Percentiles rank a stretch among this genome's conserved stretches.
Evolutionary conservation across 768 basidiomycete species (phyloP).

Genomic region (Leccinellum albellum): DNA sequence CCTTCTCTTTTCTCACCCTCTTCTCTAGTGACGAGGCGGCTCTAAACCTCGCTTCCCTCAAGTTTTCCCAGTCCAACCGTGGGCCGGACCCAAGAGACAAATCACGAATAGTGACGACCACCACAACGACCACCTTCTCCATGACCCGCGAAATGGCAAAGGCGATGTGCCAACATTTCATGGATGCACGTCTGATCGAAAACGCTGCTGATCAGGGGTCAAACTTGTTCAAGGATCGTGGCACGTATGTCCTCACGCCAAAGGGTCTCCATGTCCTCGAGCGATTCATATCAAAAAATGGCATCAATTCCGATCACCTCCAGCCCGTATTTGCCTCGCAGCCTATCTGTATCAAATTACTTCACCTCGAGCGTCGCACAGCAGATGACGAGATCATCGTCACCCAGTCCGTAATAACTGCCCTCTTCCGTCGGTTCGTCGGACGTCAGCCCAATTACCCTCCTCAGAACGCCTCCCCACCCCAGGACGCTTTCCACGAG

Average conservation of each 20-base stretch:
- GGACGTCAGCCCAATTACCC: slow-evolving; percentile 84
- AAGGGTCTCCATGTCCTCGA: slow-evolving; percentile 99
- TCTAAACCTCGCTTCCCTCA: slow-evolving; percentile 87
- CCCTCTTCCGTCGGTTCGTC: slow-evolving; percentile 92
- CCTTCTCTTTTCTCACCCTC: slow-evolving; percentile 9
- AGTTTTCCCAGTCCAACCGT: slow-evolving; percentile 98
- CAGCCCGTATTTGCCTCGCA: slow-evolving; percentile 85
- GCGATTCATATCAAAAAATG: slow-evolving; percentile 99
- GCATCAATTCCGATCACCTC: slow-evolving; percentile 92
- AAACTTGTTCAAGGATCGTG: slow-evolving; percentile 95
- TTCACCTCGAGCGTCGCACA: slow-evolving; percentile 91
- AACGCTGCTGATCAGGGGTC: slow-evolving; percentile 89
- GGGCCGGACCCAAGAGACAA: slow-evolving; percentile 98
- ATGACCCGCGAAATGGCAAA: slow-evolving; percentile 99
- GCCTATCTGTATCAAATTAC: slow-evolving; percentile 95
- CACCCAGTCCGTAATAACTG: slow-evolving; percentile 88
- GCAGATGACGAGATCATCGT: slow-evolving; percentile 97
- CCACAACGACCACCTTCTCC: slow-evolving; percentile 98
- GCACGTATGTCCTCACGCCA: slow-evolving; percentile 91
- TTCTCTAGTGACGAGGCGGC: slow-evolving; percentile 87
- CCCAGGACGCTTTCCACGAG: slow-evolving; percentile 60
- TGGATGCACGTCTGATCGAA: slow-evolving; percentile 97
- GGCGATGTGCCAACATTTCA: slow-evolving; percentile 99
- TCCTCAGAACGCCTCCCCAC: slow-evolving; percentile 39
- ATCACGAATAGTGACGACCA: slow-evolving; percentile 96